Conservation (phyloP, 1,284 basidiomycete species). For the Moniliophthora roreri region DNA sequence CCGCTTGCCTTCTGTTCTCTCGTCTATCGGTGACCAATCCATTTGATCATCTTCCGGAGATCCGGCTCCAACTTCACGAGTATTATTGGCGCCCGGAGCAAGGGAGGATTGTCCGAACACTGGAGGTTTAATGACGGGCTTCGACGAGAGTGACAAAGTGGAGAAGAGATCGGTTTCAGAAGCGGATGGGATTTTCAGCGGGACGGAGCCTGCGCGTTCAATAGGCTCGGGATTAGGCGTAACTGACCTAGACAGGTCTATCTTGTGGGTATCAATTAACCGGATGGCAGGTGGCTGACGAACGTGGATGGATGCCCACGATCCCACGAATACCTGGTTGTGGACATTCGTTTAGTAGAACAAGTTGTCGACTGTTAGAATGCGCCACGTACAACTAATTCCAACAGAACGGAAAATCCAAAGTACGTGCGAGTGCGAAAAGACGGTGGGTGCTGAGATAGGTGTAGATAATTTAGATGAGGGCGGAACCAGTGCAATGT, state of each 20-base stretch:
- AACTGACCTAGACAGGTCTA: conserved; percentile 34
- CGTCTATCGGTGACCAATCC: conserved; percentile 67
- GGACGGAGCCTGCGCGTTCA: conserved; percentile 20
- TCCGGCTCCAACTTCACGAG: conserved; percentile 17
- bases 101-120: conserved; percentile 71
- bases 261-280: conserved; percentile 50
- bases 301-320: conserved; percentile 53
- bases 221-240: conserved; percentile 31
- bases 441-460: conserved; percentile 35
- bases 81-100: conserved; percentile 24
- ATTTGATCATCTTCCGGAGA: conserved; percentile 34
- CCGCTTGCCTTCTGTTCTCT: conserved; percentile 20
- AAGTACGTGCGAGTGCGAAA: conserved; percentile 44
- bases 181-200: conserved; percentile 29
- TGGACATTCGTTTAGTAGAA: conserved; percentile 12
- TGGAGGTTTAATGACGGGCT: conserved; percentile 51
- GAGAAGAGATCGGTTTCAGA: conserved; percentile 59
- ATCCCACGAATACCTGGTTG: conserved; percentile 53
- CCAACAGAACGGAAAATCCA: conserved; percentile 40
- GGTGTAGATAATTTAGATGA: conserved; percentile 37
- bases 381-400: conserved; percentile 47
- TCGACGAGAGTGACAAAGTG: conserved; percentile 61
- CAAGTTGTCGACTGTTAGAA: conserved; percentile 7
- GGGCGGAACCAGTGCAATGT: conserved; percentile 40
- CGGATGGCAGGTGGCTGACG: conserved; percentile 67